These are phyloP conservation scores for Haplosporangium sp. DNA, from an alignment of 371 early-diverging fungal genomes.

Conservation along the genomic window DNA sequence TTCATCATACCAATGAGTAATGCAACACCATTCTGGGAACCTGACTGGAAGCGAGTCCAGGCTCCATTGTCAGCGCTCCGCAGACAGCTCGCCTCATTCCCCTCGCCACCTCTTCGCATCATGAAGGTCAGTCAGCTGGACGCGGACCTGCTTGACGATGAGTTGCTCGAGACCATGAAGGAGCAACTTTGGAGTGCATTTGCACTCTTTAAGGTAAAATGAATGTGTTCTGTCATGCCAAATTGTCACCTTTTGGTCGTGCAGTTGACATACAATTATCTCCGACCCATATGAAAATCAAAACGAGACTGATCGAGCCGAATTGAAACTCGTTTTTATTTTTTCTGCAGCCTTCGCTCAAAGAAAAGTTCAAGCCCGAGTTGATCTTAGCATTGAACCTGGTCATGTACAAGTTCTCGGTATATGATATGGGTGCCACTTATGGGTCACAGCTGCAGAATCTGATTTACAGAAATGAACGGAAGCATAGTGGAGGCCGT, in stretches of 20 bases:
- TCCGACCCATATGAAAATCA: conserved; percentile 15
- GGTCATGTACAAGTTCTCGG: conserved; percentile 70
- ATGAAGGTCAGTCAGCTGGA: conserved; percentile 91
- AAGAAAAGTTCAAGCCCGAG: conserved; percentile 73
- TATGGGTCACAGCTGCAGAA: conserved; percentile 79
- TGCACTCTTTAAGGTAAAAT: conserved; percentile 68
- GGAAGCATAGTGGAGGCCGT: conserved; percentile 70
- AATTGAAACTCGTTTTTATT: not conserved
- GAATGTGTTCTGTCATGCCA: too few species aligned
- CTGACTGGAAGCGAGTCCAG: conserved; percentile 67
- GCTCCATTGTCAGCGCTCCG: conserved; percentile 64
- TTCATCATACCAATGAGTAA: conserved; percentile 42
- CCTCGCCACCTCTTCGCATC: conserved; percentile 70
- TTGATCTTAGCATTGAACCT: conserved; percentile 65
- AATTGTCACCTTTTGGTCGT: not conserved
- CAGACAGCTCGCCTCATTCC: conserved; percentile 64
- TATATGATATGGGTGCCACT: conserved; percentile 72
- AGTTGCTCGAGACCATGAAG: conserved; percentile 78
- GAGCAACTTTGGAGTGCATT: conserved; percentile 79
- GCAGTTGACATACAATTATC: conserved; percentile 4
- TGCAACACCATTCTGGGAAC: conserved; percentile 63
- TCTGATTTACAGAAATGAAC: conserved; percentile 81
- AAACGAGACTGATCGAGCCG: conserved; percentile 11
- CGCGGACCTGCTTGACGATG: conserved; percentile 84
- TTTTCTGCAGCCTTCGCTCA: conserved; percentile 61